Conservation (phyloP, 2,329 filamentous ascomycete species). For the Acrocalymma vagum region DNA sequence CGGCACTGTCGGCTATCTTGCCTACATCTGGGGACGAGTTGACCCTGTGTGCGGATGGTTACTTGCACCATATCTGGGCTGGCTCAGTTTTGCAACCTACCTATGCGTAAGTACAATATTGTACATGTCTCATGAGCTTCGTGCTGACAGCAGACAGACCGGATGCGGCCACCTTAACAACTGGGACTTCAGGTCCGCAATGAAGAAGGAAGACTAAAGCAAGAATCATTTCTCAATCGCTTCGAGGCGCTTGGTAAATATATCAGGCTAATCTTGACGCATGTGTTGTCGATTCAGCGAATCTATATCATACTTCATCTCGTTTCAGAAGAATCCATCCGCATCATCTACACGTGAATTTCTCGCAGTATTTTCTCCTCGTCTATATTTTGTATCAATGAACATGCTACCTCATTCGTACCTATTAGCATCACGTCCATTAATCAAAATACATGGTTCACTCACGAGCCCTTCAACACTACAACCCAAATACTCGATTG, state of each 20-base stretch:
- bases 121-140: background rate
- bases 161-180: slow-evolving; percentile 50
- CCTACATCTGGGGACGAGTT: slow-evolving; percentile 78
- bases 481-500: too few relatives aligned
- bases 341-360: too few relatives aligned
- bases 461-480: too few relatives aligned
- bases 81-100: slow-evolving; percentile 89
- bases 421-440: too few relatives aligned
- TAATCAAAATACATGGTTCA: too few relatives aligned
- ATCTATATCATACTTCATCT: too few relatives aligned
- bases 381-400: too few relatives aligned
- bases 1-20: slow-evolving; percentile 72
- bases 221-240: background rate
- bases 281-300: too few relatives aligned
- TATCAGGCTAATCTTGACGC: too few relatives aligned
- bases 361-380: too few relatives aligned
- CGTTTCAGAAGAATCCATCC: too few relatives aligned
- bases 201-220: slow-evolving; percentile 34
- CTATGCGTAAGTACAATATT: slow-evolving; percentile 64
- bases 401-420: too few relatives aligned
- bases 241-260: background rate
- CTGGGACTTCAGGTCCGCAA: slow-evolving; percentile 44
- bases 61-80: slow-evolving; percentile 82
- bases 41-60: slow-evolving; percentile 77
- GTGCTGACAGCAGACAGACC: slow-evolving; percentile 32